Percentiles rank a stretch among this genome's conserved stretches.
Conservation (phyloP, 768 basidiomycete species). For the Naganishia randhawae region DNA sequence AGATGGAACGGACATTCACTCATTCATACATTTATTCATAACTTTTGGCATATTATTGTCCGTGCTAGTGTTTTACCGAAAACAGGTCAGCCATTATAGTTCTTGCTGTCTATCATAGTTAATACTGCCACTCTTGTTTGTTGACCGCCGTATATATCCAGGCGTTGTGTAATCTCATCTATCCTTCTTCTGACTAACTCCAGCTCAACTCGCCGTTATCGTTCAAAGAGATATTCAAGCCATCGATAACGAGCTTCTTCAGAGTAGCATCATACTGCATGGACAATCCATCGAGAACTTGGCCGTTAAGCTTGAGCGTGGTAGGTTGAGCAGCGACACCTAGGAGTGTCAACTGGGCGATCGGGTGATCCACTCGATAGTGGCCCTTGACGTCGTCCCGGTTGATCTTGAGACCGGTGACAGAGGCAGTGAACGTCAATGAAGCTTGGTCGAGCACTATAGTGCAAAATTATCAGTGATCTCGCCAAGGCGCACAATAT, state of each 20-base stretch:
- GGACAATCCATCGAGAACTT: constrained; percentile 51
- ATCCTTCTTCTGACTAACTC: too few relatives aligned
- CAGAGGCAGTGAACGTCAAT: constrained; percentile 45
- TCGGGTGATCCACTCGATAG: constrained; percentile 56
- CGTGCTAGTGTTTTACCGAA: too few relatives aligned
- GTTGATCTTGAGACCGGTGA: constrained; percentile 17
- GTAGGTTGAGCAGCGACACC: constrained; percentile 54
- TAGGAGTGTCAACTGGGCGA: constrained; percentile 61
- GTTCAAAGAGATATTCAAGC: constrained; percentile 55
- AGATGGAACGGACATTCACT: too few relatives aligned
- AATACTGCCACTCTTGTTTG: too few relatives aligned
- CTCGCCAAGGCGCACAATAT: neutral
- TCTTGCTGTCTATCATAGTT: too few relatives aligned
- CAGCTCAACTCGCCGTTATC: constrained; percentile 50
- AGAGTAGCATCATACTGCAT: constrained; percentile 51
- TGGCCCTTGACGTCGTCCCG: constrained; percentile 31
- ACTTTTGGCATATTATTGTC: too few relatives aligned
- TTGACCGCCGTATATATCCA: too few relatives aligned
- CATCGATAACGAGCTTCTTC: constrained; percentile 54
- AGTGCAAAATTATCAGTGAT: neutral
- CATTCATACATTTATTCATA: too few relatives aligned
- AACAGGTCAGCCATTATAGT: too few relatives aligned
- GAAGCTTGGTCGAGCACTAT: constrained; percentile 43
- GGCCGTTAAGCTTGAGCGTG: constrained; percentile 53
- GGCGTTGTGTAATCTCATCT: too few relatives aligned